Evolutionary conservation across 225 moss, liverwort and hornwort species (phyloP), one percentile per base, ranked within the genome.

Genomic region (Neckera pumila): DNA sequence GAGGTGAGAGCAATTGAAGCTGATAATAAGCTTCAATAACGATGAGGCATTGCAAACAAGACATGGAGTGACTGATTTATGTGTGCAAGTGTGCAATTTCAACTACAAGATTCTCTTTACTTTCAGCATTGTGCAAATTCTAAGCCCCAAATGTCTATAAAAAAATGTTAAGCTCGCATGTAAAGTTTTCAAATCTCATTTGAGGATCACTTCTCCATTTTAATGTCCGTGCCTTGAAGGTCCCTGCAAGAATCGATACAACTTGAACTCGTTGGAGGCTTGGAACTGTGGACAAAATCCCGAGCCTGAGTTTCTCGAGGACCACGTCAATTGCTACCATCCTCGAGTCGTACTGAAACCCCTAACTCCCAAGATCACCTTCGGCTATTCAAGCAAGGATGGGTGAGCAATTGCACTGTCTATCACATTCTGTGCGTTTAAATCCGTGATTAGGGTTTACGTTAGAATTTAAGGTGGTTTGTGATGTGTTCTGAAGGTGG

Each of bases 301-400:
- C 16, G 94, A 97, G 49, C 93, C 95, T 34, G 90, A 93, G 82
- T 91, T 93, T 47, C 79, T 92, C 13, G 90, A 94, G 63, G 96
- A 95, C 83, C 95, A 96, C 76, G 87, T 96, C 85, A 91, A 87
- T 67, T 90, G 91, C 89, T 93, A 96, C 86, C 94, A 97, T 90
- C 95, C 94, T 61, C 92, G 92, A 83, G 92, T 92, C 28, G 72
- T 89, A 26, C 90, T 75, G 85, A 90, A 72, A 65, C 63, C 56
- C 6, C 90, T 96, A 43, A 73, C 65, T 86, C 95, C 96, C 10
- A 94, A 95, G 82, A 84, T 93, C 82, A 92, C 91, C 43, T 90
- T 91, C 34, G 86, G 62, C 56, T 60, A 63, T 10, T 28, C 72
- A 53, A 56, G 69, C 76, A 82, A 72, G 20, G 36, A 22, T 38